Conservation (phyloP, 1,139 yeast species). For the Yarrowia galli region DNA sequence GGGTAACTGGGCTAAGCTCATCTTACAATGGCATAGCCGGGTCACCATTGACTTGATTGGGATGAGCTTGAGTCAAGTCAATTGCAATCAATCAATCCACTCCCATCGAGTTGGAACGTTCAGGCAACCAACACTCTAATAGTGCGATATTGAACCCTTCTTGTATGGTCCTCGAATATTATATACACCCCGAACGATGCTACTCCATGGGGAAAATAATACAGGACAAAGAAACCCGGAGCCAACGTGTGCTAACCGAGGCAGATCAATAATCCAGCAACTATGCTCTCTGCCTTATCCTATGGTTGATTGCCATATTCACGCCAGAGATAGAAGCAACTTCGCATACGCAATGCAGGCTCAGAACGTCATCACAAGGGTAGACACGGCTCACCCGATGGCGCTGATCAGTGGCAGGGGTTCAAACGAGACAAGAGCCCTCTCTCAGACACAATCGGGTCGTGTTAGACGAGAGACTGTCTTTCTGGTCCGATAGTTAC, state of each 20-base stretch:
- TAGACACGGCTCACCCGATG: constrained; percentile 16
- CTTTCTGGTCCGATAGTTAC: background rate
- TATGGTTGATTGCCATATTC: background rate
- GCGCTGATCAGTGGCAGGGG: constrained; percentile 17
- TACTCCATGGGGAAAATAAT: background rate
- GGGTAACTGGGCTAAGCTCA: no score
- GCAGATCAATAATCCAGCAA: background rate
- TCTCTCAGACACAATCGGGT: background rate
- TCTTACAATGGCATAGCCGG: no score
- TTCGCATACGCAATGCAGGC: constrained; percentile 31
- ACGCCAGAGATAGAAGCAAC: constrained; percentile 15
- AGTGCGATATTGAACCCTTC: no score
- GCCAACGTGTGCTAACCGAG: no score
- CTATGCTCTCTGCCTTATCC: constrained; percentile 12
- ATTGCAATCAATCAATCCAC: no score
- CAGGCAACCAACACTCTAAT: no score
- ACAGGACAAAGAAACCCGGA: background rate
- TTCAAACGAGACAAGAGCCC: background rate
- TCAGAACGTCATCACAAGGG: background rate
- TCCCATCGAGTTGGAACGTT: no score
- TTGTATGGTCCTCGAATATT: background rate
- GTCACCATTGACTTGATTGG: no score
- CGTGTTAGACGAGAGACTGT: background rate
- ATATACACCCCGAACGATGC: background rate
- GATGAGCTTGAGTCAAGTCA: no score